Evolutionary conservation across 371 early-diverging fungal genomes (phyloP).

Genomic region (Rhizomucor pusillus): DNA sequence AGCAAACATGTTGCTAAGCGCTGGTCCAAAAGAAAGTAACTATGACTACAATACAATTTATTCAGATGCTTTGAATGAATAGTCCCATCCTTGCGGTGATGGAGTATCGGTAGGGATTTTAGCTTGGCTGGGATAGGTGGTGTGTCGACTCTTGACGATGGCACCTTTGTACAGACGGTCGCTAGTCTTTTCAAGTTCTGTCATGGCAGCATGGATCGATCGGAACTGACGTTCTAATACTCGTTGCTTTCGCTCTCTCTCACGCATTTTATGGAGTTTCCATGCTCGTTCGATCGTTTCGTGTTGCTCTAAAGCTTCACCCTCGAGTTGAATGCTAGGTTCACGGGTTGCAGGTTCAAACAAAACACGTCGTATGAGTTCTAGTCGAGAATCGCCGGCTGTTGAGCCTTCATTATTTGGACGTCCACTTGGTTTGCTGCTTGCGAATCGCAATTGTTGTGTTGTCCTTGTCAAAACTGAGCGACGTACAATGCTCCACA

Average conservation of each 20-base stretch:
- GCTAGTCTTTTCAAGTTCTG: constrained; percentile 66
- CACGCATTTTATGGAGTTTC: constrained; percentile 63
- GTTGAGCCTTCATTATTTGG: constrained; percentile 3
- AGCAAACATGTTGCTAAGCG: constrained; percentile 22
- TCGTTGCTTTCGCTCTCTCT: constrained; percentile 53
- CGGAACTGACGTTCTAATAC: constrained; percentile 69
- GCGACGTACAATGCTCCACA: constrained; percentile 6
- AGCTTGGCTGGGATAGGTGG: constrained; percentile 74
- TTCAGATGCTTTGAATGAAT: constrained; percentile 38
- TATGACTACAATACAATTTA: not conserved
- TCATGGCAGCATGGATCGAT: constrained; percentile 70
- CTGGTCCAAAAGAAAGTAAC: constrained; percentile 9
- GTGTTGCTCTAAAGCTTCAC: constrained; percentile 46
- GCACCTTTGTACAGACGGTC: constrained; percentile 66
- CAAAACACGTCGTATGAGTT: constrained; percentile 70
- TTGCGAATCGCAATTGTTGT: constrained; percentile 7
- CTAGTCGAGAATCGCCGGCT: constrained; percentile 63
- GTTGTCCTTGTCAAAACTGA: not conserved
- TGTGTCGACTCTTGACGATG: constrained; percentile 59
- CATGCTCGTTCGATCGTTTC: constrained; percentile 77
- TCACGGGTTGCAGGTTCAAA: constrained; percentile 52
- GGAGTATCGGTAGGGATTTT: constrained; percentile 78
- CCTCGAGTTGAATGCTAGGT: constrained; percentile 29
- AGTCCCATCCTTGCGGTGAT: constrained; percentile 67
- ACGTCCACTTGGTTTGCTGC: constrained; percentile 4